phyloP scores from a whole-genome alignment of 306 rosid genomes.

The Abrus precatorius region DNA sequence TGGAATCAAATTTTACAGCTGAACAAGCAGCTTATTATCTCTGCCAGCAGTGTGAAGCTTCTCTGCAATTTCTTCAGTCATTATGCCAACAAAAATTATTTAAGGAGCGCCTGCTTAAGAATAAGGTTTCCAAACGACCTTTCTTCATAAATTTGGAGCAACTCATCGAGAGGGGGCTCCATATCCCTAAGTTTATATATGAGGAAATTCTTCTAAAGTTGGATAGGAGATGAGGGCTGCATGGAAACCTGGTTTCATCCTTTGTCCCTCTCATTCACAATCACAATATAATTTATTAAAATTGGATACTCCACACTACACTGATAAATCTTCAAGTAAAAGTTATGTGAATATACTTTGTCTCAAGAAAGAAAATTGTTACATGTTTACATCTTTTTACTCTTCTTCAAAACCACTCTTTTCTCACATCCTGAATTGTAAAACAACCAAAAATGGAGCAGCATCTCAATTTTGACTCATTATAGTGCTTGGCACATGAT shows the following conservation, averaged over 20 bases:
- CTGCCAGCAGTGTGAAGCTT: conserved; percentile 96
- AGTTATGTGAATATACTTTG: conserved; percentile 24
- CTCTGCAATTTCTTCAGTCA: conserved; percentile 89
- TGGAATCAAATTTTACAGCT: conserved; percentile 57
- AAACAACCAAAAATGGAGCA: conserved; percentile 3
- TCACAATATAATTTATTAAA: conserved; percentile 4
- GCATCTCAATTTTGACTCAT: not conserved
- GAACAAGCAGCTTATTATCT: conserved; percentile 75
- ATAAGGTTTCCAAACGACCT: conserved; percentile 71
- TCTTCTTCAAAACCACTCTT: conserved; percentile 15
- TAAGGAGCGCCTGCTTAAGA: conserved; percentile 84
- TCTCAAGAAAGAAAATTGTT: conserved; percentile 18
- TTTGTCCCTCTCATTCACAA: not conserved
- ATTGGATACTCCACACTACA: not conserved
- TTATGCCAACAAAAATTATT: conserved; percentile 86
- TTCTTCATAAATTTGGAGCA: conserved; percentile 44
- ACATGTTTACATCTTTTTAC: conserved; percentile 2
- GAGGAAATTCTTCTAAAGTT: conserved; percentile 4
- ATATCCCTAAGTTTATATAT: conserved; percentile 30
- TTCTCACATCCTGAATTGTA: not conserved
- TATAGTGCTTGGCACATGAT: not conserved
- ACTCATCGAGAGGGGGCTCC: conserved; percentile 17
- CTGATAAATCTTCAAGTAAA: conserved; percentile 19
- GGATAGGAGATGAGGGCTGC: conserved; percentile 21
- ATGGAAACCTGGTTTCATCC: conserved; percentile 35